Evolutionary conservation across 106 monocot genomes (phyloP).

Genomic region (Vanilla planifolia): DNA sequence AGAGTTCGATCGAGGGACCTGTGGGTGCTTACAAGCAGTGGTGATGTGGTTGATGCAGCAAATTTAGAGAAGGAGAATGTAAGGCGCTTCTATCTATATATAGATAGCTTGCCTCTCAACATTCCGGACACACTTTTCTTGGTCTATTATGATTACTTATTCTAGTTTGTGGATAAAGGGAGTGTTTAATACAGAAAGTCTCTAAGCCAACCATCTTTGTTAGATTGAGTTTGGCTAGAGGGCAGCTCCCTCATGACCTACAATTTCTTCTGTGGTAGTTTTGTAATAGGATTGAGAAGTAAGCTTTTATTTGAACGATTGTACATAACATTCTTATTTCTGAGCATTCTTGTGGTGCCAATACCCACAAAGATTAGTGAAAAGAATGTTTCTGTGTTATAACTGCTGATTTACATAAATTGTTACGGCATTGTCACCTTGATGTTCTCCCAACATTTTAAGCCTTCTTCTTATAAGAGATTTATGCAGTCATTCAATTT

Average conservation of each 20-base stretch:
- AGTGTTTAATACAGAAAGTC: slow-evolving; percentile 8
- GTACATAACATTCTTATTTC: slow-evolving; percentile 11
- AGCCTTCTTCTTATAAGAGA: too few species aligned
- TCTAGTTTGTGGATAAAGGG: slow-evolving; percentile 19
- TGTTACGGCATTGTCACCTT: too few species aligned
- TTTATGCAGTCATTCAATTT: too few species aligned
- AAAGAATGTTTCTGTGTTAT: not conserved
- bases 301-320: slow-evolving; percentile 1
- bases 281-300: slow-evolving; percentile 4
- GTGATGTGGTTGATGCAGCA: slow-evolving; percentile 56
- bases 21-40: slow-evolving; percentile 67
- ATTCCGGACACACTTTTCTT: slow-evolving; percentile 86
- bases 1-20: slow-evolving; percentile 77
- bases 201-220: slow-evolving; percentile 41
- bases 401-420: too few species aligned
- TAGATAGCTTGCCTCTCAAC: slow-evolving; percentile 71
- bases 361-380: not conserved
- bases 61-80: slow-evolving; percentile 72
- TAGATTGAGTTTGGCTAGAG: slow-evolving; percentile 36
- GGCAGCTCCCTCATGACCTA: not conserved
- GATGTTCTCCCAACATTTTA: too few species aligned
- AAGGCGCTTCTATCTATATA: slow-evolving; percentile 51
- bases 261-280: not conserved
- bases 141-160: slow-evolving; percentile 80
- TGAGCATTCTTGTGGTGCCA: not conserved